Conservation (phyloP, 2,329 filamentous ascomycete species). For the Phyllosticta citriasiana region DNA sequence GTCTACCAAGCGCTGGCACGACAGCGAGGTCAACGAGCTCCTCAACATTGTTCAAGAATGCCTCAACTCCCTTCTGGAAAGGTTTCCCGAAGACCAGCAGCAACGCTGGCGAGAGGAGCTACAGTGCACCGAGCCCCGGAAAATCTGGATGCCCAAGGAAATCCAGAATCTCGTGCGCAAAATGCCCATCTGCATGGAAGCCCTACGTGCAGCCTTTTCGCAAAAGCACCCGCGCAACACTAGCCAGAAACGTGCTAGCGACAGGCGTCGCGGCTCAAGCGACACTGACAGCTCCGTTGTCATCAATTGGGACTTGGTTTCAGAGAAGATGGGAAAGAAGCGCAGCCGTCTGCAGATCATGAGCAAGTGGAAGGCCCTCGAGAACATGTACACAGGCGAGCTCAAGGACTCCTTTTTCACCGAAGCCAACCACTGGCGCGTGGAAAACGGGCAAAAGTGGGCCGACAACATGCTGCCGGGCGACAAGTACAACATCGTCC, state of each 20-base stretch:
- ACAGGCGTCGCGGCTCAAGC: conserved; percentile 2
- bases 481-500: conserved; percentile 33
- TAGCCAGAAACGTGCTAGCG: conserved; percentile 5
- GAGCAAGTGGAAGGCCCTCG: conserved; percentile 50
- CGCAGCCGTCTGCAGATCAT: conserved; percentile 59
- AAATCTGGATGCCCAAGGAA: conserved; percentile 17
- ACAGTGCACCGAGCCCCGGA: conserved; percentile 14
- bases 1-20: conserved; percentile 48
- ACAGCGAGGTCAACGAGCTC: conserved; percentile 49
- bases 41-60: conserved; percentile 44
- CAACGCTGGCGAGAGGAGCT: conserved; percentile 10
- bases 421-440: conserved; percentile 13
- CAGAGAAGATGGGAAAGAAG: conserved; percentile 49
- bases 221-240: conserved; percentile 3
- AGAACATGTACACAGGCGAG: conserved; percentile 1
- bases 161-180: conserved; percentile 21
- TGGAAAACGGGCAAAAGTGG: conserved; percentile 14
- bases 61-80: conserved; percentile 39
- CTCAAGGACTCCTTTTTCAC: conserved; percentile 5
- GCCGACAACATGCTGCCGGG: conserved; percentile 29
- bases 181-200: conserved; percentile 12
- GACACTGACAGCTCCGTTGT: conserved; percentile 3
- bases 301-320: conserved; percentile 58
- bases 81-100: conserved; percentile 14
- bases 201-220: not conserved